A percentile compares a stretch with the other conserved stretches of the same genome.
These are phyloP conservation scores for Amanita rubescens DNA, from an alignment of 768 basidiomycete species.

Conservation along the genomic window DNA sequence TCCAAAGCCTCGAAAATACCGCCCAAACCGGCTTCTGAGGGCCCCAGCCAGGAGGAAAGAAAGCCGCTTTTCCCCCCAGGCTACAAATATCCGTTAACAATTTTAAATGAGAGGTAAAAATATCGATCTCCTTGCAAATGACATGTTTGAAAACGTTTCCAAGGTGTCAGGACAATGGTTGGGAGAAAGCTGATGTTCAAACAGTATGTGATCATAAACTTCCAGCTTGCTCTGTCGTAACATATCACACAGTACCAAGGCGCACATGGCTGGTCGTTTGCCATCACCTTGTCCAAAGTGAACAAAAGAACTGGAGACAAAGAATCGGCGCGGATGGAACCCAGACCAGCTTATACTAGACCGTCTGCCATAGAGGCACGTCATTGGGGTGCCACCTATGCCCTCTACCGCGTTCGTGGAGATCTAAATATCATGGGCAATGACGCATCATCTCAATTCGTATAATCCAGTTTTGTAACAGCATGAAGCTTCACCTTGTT, in stretches of 20 bases:
- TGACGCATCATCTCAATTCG: conserved; percentile 17
- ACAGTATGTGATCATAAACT: conserved; percentile 39
- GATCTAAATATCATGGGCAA: conserved; percentile 9
- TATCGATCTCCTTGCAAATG: background rate
- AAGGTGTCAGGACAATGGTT: conserved; percentile 84
- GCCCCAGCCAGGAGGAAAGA: conserved; percentile 29
- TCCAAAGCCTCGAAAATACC: conserved; percentile 40
- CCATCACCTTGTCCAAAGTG: conserved; percentile 55
- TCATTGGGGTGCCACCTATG: conserved; percentile 88
- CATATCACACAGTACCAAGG: conserved; percentile 42
- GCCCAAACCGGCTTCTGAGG: conserved; percentile 13
- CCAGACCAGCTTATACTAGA: conserved; percentile 62
- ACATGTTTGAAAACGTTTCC: background rate
- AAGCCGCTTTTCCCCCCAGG: conserved; percentile 75
- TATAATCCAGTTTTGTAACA: conserved; percentile 60
- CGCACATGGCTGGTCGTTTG: conserved; percentile 51
- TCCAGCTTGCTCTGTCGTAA: background rate
- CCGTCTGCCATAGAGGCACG: conserved; percentile 74
- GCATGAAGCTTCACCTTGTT: conserved; percentile 62
- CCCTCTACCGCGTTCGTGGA: conserved; percentile 73
- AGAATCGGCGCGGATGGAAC: conserved; percentile 65
- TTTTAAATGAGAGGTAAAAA: conserved; percentile 72
- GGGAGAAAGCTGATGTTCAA: conserved; percentile 80
- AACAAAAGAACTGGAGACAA: conserved; percentile 65
- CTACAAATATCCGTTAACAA: conserved; percentile 74